Evolutionary conservation across 2,329 filamentous ascomycete species (phyloP).

Genomic region (Exophiala viscosa): DNA sequence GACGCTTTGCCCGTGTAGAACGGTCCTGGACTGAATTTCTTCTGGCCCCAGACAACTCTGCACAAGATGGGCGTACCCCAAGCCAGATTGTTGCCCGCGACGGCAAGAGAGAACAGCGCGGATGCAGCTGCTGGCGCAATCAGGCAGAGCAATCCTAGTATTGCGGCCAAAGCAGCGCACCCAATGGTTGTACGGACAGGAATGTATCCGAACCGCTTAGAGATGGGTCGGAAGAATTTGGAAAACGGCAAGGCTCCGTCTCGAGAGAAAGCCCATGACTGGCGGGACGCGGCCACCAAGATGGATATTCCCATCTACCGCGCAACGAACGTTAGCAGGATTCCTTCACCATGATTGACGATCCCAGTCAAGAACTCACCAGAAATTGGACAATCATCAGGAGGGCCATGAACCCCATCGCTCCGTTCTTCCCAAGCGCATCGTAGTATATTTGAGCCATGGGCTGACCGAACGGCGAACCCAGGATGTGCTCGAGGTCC

Average conservation of each 20-base stretch:
- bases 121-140: conserved; percentile 57
- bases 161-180: conserved; percentile 47
- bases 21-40: conserved; percentile 56
- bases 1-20: conserved; percentile 58
- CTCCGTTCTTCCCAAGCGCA: conserved; percentile 38
- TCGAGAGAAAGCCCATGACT: conserved; percentile 61
- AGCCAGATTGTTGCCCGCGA: conserved; percentile 60
- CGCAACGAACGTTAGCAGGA: neutral
- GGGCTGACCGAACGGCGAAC: conserved; percentile 55
- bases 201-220: conserved; percentile 53
- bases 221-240: conserved; percentile 55
- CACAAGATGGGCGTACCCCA: conserved; percentile 59
- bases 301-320: conserved; percentile 27
- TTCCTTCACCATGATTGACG: neutral
- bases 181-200: conserved; percentile 57
- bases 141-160: conserved; percentile 57
- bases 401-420: conserved; percentile 56
- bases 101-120: conserved; percentile 57
- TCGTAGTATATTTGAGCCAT: conserved; percentile 45
- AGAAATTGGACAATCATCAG: conserved; percentile 61
- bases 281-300: conserved; percentile 57
- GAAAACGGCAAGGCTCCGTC: conserved; percentile 62
- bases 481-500: conserved; percentile 49
- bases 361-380: conserved; percentile 48
- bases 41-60: conserved; percentile 55